Evolutionary conservation across 306 rosid genomes (phyloP), one percentile per base, ranked within the genome.

Genomic region (Glycine soja): DNA sequence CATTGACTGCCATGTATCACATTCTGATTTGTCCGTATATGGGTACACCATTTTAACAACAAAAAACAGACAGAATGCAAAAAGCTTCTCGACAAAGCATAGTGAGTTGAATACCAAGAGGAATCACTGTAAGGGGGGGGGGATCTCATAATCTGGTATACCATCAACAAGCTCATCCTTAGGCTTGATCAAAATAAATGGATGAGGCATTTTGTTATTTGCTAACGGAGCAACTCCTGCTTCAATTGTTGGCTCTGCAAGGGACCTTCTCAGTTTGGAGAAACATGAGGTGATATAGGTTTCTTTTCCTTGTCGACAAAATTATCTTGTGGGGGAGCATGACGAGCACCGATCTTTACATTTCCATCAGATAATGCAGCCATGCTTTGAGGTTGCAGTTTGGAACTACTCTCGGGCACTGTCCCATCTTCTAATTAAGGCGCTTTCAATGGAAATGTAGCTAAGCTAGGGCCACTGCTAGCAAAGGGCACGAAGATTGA

Each of bases 111-210:
- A 54, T 79, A 95, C 99, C 96, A 68, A 94, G 92, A 82, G 8
- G 88, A 80, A 90, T 83, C 64, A 87, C 58, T 13, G 94, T 87
- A 83, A 93, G n/a, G n/a, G n/a, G n/a, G n/a, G 72, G 45, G 98
- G 96, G 81, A 70, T 79, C 81, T 70, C 86, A 64, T 70, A 77
- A 50, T 36, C 87, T 52, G 79, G 82, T 16, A 79, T 24, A 8
- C 78, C 94, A 68, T 69, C 84, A 30, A 89, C 30, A 7, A 98
- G 99, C 88, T 95, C 99, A 54, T 88, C 93, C 87, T 95, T 95
- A 70, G 99, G 99, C 43, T 6, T 81, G 78, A 95, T 70, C 71
- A 91, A 83, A 38, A 75, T 77, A 75, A 38, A 84, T 74, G 78
- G 15, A 53, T 24, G 74, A 59, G 84, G 72, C 58, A 73, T 76